phyloP scores from a whole-genome alignment of 306 rosid species.

The Trifolium repens region DNA sequence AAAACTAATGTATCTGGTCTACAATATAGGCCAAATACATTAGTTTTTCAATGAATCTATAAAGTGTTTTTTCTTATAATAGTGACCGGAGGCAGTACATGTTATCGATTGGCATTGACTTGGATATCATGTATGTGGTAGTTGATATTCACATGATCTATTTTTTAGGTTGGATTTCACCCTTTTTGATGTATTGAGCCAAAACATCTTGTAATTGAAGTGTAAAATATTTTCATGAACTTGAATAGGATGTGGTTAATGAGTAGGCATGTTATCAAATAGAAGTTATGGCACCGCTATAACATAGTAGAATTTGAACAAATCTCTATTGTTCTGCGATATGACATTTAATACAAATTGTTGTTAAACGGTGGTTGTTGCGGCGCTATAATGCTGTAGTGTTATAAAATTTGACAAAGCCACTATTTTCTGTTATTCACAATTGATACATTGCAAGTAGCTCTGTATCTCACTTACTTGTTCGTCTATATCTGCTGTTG shows the following conservation, averaged over 20 bases:
- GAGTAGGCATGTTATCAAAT: not conserved
- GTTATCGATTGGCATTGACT: not conserved
- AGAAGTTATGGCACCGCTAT: not conserved
- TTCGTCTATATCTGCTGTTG: conserved; percentile 31
- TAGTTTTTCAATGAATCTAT: too few relatives aligned
- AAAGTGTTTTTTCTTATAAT: too few relatives aligned
- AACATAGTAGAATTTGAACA: not conserved
- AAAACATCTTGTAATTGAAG: conserved; percentile 9
- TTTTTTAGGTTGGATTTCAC: conserved; percentile 1
- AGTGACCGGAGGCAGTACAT: too few relatives aligned
- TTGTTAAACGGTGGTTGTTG: not conserved
- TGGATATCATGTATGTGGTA: conserved; percentile 9
- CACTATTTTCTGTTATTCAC: not conserved
- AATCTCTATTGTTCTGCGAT: not conserved
- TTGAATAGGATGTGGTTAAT: not conserved
- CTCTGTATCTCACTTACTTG: not conserved
- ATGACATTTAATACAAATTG: not conserved
- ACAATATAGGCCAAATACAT: too few relatives aligned
- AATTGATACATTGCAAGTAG: not conserved
- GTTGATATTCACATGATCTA: conserved; percentile 21
- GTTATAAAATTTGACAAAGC: not conserved
- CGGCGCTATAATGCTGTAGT: not conserved
- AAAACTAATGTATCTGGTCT: too few relatives aligned
- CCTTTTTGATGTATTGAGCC: conserved; percentile 18
- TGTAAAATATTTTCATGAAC: not conserved